These are phyloP conservation scores for Crucihimalaya himalaica DNA, from an alignment of 345 rosid species.

Conservation along the genomic window DNA sequence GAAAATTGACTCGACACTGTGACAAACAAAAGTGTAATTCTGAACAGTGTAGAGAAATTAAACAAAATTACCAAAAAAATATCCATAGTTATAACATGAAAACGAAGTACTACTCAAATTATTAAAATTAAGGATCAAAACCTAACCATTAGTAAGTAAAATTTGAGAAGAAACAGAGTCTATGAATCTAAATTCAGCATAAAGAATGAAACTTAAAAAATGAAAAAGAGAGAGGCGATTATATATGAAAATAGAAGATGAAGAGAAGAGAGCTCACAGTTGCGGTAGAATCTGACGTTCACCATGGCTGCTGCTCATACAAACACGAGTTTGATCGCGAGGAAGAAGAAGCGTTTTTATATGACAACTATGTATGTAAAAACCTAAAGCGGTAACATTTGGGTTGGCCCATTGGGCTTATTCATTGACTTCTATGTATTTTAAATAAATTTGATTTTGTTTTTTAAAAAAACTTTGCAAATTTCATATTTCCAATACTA, in stretches of 20 bases:
- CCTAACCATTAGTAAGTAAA: neutral
- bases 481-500: neutral
- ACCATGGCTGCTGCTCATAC: conserved; percentile 39
- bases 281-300: conserved; percentile 46
- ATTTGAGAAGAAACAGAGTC: neutral
- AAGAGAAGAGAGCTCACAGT: conserved; percentile 38
- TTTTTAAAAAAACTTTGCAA: neutral
- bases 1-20: no score
- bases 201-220: neutral
- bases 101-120: no score
- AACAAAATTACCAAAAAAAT: no score
- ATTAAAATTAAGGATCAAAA: neutral
- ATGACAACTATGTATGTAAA: conserved; percentile 6
- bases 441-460: neutral
- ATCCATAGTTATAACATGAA: no score
- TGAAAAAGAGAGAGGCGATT: neutral
- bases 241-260: neutral
- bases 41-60: no score
- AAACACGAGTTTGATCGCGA: conserved; percentile 11
- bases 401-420: conserved; percentile 12
- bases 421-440: neutral
- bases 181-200: neutral
- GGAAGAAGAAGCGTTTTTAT: conserved; percentile 12
- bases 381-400: conserved; percentile 15
- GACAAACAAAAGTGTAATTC: no score